These are phyloP conservation scores for Lolium rigidum DNA, from an alignment of 176 grass and related monocot species.

Conservation along the genomic window DNA sequence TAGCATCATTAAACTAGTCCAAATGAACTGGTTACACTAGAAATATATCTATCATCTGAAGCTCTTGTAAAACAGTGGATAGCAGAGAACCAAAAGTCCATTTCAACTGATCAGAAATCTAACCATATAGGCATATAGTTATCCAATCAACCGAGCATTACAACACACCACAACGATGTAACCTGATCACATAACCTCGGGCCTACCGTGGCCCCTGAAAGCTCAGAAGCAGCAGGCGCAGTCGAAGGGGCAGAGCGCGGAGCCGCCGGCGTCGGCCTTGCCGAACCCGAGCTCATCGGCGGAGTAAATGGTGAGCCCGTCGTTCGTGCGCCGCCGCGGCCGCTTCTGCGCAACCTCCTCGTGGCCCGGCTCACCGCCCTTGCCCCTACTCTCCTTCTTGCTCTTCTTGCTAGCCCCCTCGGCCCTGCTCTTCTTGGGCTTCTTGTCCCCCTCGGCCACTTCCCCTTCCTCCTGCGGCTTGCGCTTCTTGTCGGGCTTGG, in stretches of 20 bases:
- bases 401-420: conserved; percentile 38
- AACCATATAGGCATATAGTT: background rate
- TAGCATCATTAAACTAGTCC: background rate
- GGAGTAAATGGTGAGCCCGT: conserved; percentile 77
- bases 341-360: conserved; percentile 56
- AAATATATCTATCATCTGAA: background rate
- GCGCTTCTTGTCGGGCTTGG: conserved; percentile 61
- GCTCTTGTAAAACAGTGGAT: background rate
- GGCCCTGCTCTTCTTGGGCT: conserved; percentile 31
- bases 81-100: conserved; percentile 41
- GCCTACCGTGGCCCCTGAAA: background rate
- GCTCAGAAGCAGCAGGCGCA: conserved; percentile 84
- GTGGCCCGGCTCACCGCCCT: background rate
- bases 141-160: background rate
- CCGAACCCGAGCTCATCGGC: conserved; percentile 74
- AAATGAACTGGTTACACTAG: background rate
- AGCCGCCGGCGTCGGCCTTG: conserved; percentile 60
- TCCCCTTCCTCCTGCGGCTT: conserved; percentile 13
- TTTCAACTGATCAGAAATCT: conserved; percentile 35
- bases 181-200: conserved; percentile 27
- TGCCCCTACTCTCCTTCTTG: conserved; percentile 48
- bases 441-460: conserved; percentile 30
- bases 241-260: conserved; percentile 75
- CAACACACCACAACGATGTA: conserved; percentile 2
- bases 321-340: conserved; percentile 55